Evolutionary conservation across 805 yeast species (phyloP), one percentile per base, ranked within the genome.

Genomic region (Hanseniaspora lachancei): DNA sequence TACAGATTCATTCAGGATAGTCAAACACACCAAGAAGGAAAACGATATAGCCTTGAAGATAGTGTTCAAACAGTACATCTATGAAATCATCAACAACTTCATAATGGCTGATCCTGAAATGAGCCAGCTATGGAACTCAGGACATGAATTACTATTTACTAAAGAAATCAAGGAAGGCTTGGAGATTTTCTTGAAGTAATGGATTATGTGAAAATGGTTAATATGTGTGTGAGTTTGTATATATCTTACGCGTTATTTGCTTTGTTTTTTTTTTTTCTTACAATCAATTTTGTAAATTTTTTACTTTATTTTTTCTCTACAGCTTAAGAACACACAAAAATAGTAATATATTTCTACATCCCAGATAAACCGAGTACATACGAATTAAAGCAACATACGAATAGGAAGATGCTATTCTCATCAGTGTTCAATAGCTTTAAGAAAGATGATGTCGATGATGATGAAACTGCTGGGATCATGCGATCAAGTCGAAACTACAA

Each of bases 31-130:
- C 9, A 53, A 53, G 35, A 58, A 74, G 8, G 60, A 69, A 3
- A 68, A 71, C 21, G 86, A 82, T 62, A 79, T 82, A 0, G 79
- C 79, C 8, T 81, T 78, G 63, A 74, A 70, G 18, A 73, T 80
- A 8, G 74, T 77, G 48, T 63, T 83, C 56, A 77, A 74, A 56
- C 68, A 65, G 6, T 76, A 68, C 59, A 66, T 84, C 38, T 66
- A 66, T 49, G 67, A 63, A n/a, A 66, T 64, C 2, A 23, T 66
- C 24, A 40, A 41, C 13, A 24, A 23, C n/a, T 46, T 32, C 29
- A 43, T 53, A 24, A 1, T 57, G 59, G 6, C 60, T 59, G 49
- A 49, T 50, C 40, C 55, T 16, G 12, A 54, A 57, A n/a, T 53
- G 46, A 29, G 47, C 13, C 50, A 53, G 12, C 16, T 53, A n/a